A percentile compares a stretch with the other conserved stretches of the same genome.
Evolutionary conservation across 2,329 filamentous ascomycete species (phyloP).

Genomic region (Podosphaera fusca): DNA sequence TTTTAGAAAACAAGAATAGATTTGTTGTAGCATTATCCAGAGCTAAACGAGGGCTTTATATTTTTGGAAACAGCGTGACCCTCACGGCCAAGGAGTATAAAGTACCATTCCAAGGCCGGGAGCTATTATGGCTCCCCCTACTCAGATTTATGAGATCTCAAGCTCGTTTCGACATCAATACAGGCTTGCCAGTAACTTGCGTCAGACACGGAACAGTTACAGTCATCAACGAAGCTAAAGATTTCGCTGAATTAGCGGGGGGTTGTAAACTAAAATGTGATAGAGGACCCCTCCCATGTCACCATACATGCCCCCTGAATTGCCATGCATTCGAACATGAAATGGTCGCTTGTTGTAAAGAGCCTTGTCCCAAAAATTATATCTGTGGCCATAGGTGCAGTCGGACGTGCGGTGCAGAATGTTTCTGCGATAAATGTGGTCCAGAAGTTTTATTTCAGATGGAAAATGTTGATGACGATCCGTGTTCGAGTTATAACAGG

Average conservation of each 20-base stretch:
- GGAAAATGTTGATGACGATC: not conserved
- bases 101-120: conserved; percentile 6
- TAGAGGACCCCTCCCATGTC: conserved; percentile 14
- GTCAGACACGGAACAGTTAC: conserved; percentile 29
- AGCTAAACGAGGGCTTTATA: conserved; percentile 56
- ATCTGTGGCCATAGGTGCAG: conserved; percentile 15
- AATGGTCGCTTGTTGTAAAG: conserved; percentile 7
- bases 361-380: conserved; percentile 8
- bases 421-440: conserved; percentile 8
- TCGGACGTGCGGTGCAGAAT: conserved; percentile 8
- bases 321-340: conserved; percentile 15
- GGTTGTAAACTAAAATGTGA: conserved; percentile 27
- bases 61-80: conserved; percentile 54
- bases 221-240: conserved; percentile 26
- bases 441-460: not conserved
- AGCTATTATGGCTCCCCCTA: conserved; percentile 15
- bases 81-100: conserved; percentile 12
- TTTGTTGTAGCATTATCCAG: conserved; percentile 39
- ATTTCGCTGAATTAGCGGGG: conserved; percentile 29
- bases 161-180: conserved; percentile 13
- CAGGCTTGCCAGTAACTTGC: conserved; percentile 40
- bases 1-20: conserved; percentile 39
- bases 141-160: conserved; percentile 20
- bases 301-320: conserved; percentile 11
- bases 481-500: not conserved